Conservation (phyloP, 73 alveolate genomes). For the Paraurostyla sp. region DNA sequence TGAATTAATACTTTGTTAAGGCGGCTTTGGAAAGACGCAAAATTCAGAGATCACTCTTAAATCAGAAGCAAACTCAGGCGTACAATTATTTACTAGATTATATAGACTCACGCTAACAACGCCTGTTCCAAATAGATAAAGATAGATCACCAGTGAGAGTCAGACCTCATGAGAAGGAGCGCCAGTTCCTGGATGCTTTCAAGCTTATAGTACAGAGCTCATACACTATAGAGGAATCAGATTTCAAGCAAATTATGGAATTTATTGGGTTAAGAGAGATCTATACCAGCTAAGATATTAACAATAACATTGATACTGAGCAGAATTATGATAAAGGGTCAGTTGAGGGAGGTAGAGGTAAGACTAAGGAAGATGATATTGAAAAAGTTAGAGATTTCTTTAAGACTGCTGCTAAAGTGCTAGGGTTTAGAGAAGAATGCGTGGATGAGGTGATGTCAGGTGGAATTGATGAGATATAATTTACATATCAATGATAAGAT, state of each 20-base stretch:
- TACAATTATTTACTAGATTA: slow-evolving; percentile 37
- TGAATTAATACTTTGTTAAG: slow-evolving; percentile 19
- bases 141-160: slow-evolving; percentile 8
- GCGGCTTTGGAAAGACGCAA: slow-evolving; percentile 41
- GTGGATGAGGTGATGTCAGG: slow-evolving; percentile 26
- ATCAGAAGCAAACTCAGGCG: background rate
- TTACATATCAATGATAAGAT: too few relatives aligned
- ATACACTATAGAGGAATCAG: slow-evolving; percentile 38
- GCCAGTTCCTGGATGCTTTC: slow-evolving; percentile 59
- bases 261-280: slow-evolving; percentile 19
- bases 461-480: too few relatives aligned
- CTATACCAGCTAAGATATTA: background rate
- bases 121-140: background rate
- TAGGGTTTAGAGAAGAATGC: slow-evolving; percentile 33
- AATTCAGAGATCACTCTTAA: background rate
- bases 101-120: background rate
- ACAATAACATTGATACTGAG: background rate
- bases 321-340: too few relatives aligned
- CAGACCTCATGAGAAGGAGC: slow-evolving; percentile 51
- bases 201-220: slow-evolving; percentile 41
- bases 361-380: background rate
- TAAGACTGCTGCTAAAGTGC: background rate
- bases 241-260: slow-evolving; percentile 13
- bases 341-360: too few relatives aligned
- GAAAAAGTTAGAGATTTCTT: slow-evolving; percentile 28